Conservation (phyloP, 306 rosid genomes). For the Cyamopsis tetragonoloba region DNA sequence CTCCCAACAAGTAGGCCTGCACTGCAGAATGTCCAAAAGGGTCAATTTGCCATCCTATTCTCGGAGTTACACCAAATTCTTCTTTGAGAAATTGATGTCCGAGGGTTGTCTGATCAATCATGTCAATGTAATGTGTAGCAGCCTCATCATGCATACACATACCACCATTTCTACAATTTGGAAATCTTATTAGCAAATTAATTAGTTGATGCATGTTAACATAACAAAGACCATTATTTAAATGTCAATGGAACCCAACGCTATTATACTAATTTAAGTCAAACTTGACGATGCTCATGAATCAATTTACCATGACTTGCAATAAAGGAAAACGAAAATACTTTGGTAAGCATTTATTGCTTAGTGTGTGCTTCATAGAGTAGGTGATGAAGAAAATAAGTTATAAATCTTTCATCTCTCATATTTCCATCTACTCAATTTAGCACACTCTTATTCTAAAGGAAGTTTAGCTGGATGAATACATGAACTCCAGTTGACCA, state of each 20-base stretch:
- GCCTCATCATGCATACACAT: constrained; percentile 96
- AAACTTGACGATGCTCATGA: background rate
- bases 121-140: constrained; percentile 71
- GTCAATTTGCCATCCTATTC: constrained; percentile 90
- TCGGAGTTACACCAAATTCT: constrained; percentile 55
- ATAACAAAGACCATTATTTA: background rate
- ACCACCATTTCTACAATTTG: constrained; percentile 79
- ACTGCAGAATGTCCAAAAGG: constrained; percentile 93
- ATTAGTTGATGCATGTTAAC: background rate
- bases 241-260: background rate
- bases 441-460: background rate
- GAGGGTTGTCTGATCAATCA: constrained; percentile 93
- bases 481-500: constrained; percentile 85
- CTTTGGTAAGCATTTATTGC: no score
- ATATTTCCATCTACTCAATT: background rate
- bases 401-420: background rate
- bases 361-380: background rate
- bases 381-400: background rate
- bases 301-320: background rate
- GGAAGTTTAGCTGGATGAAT: constrained; percentile 6
- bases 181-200: background rate
- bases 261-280: background rate
- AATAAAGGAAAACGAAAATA: background rate
- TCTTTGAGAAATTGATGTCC: constrained; percentile 71
- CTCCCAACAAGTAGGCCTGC: constrained; percentile 75